A percentile compares a stretch with the other conserved stretches of the same genome.
phyloP scores from a whole-genome alignment of 192 early-diverging fungal genomes.

The Backusella tuberculispora region DNA sequence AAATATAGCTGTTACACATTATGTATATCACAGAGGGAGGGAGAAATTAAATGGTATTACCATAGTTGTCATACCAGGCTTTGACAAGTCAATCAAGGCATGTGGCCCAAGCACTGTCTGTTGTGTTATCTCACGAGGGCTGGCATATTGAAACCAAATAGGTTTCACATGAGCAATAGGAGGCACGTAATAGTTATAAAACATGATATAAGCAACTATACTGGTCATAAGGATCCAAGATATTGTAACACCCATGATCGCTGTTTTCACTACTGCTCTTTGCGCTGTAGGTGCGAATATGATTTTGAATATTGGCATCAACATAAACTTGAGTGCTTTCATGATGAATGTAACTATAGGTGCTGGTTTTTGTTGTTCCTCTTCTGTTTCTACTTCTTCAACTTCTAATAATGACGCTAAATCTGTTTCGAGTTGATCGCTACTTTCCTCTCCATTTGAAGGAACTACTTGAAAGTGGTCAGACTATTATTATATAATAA shows the following conservation, averaged over 20 bases:
- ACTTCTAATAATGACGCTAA: not conserved
- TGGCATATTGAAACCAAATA: conserved; percentile 29
- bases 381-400: not conserved
- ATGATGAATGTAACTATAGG: not conserved
- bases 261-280: conserved; percentile 24
- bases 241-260: conserved; percentile 22
- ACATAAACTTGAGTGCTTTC: not conserved
- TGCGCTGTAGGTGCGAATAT: conserved; percentile 31
- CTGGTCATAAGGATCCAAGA: conserved; percentile 26
- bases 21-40: too few relatives aligned
- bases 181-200: conserved; percentile 28
- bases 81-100: not conserved
- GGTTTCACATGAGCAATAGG: conserved; percentile 29
- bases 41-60: not conserved
- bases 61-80: not conserved
- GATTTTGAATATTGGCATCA: conserved; percentile 22
- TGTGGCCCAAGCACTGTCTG: not conserved
- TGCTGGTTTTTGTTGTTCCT: not conserved
- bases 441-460: conserved; percentile 2
- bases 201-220: conserved; percentile 18
- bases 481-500: conserved; percentile 1
- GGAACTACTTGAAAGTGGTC: conserved; percentile 29
- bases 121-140: not conserved
- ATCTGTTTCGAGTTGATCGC: not conserved
- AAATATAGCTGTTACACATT: not conserved